Evolutionary conservation across 306 rosid genomes (phyloP), one percentile per base, ranked within the genome.

Genomic region (Rosa persica): DNA sequence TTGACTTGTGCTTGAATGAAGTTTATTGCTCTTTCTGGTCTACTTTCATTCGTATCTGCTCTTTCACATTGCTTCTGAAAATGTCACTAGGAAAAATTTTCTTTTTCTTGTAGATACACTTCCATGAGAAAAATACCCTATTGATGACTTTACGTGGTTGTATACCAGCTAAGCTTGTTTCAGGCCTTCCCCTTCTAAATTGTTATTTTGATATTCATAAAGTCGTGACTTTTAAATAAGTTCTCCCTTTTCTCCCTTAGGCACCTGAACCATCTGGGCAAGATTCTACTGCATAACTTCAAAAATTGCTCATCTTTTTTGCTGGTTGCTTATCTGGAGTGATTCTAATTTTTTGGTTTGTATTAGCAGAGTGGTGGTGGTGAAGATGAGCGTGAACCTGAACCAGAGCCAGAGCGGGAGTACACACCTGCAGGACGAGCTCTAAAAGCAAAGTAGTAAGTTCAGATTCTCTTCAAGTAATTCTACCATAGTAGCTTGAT

Each of bases 381-480:
- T 30, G 98, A 93, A 75, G 93, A 90, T 72, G 99, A 89, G 67
- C 87, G 78, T 70, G 93, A 72, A 69, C 97, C 87, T 10, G 98
- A 88, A 81, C 99, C 97, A 36, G 99, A 91, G 88, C 98, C 96
- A 10, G 97, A 83, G 85, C 92, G 91, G 68, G 98, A 93, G 81
- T 96, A 96, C 82, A 96, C 99, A 47, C 92, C 97, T 19, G 99
- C 99, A 48, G 99, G 99, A 81, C 94, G 98, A 58, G 97, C 99
- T 78, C 87, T 90, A 72, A 96, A 89, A 83, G 82, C 78, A 77
- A 96, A 96, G 81, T 96, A 54, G 99, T 96, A 89, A 83, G 99
- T 84, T 55, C 25, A 85, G 23, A 51, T 70, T 80, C 67, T 49
- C 67, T 72, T 65, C 78, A 39, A 27, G 58, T 44, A 27, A n/a